Base-by-base conservation (phyloP, 1,284 basidiomycete species). In the Ustilago vetiveriae region DNA sequence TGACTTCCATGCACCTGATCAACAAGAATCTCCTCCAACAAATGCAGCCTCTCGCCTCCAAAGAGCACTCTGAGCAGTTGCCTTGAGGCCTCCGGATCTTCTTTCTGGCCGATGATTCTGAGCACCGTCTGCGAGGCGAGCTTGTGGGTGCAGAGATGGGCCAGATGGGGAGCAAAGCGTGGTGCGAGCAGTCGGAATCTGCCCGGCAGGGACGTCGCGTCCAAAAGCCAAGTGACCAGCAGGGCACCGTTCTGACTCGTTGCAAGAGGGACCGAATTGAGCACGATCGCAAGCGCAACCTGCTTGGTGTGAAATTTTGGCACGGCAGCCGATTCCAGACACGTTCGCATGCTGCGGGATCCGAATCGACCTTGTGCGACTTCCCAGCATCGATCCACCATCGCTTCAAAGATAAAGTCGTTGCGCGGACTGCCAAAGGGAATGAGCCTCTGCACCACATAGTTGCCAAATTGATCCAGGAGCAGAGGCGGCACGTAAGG, bases 381-480 rank as follows among this genome's bases (percentile, higher is more conserved):
- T 84, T 95, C 95, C 96, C 96, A 98, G 84, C 96, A 92, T 44
- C 96, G 90, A 82, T 98, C 95, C 42, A 92, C 90, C 87, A 98
- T 98, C 30, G 94, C 93, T 81, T 98, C 95, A 81, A 98, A 98
- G 62, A 98, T 91, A 82, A 98, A 98, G 74, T 96, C 93, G 57
- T 91, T 92, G 32, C 87, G 87, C 16, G 95, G 94, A 26, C 89
- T 84, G 41, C 92, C 91, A 75, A 98, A 98, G 21, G 92, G 90
- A 45, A 98, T 85, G 79, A 94, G 94, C 78, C 93, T 94, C 55
- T 95, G 92, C 40, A 96, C 92, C 60, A 98, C 95, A 81, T 99
- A 99, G 83, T 98, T 99, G 55, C 96, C 96, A 72, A 96, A 94
- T 80, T 94, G 91, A 82, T 98, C 95, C 42, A 98, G 87, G 52